Base-by-base conservation (phyloP, 31 red algal genomes). In the Bonnemaisonia californica region DNA sequence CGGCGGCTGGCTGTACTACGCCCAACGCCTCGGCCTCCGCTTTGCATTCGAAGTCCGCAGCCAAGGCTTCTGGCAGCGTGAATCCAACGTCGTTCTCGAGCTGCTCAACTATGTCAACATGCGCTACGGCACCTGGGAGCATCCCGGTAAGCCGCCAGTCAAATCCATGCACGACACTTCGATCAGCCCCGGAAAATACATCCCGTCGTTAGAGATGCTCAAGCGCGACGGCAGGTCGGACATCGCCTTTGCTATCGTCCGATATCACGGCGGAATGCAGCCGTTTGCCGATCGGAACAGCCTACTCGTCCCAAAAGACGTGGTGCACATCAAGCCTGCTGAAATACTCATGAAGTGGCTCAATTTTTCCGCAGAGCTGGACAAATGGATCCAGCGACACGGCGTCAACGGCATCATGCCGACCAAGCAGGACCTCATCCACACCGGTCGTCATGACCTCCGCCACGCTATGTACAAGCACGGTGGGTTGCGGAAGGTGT, bases 1-100 rank as follows among this genome's bases (percentile, higher is more conserved):
- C 55, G 90, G 90, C 7, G 94, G 94, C 32, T 97, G 94, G 94
- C 26, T 92, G 26, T 89, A 76, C 36, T 92, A 89, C 37, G 89
- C 89, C 22, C 89, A 87, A 55, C 83, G 79, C 22, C 32, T 97
- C 9, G 79, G 79, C 8, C 38, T 97, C n/a, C 37, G 76, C 2
- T 85, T 85, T 40, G 72, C 69, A 32, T 88, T 81, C 66, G 73
- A 77, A 27, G 56, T 77, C 4, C 92, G 85, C 11, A 38, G 41
- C 4, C 81, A 92, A 38, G 87, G 89, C 3, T 92, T 92, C 41
- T 97, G 94, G 94, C 77, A 83, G 45, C 32, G 74, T 18, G 57
- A 80, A 21, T 36, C 39, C 2, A 83, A 92, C 80, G 94, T 97
- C 37, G 23, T 64, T 3, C 8, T 19, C 29, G 88, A 91, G 55